phyloP scores from a whole-genome alignment of 106 monocot species.

The Dendrobium huoshanense region DNA sequence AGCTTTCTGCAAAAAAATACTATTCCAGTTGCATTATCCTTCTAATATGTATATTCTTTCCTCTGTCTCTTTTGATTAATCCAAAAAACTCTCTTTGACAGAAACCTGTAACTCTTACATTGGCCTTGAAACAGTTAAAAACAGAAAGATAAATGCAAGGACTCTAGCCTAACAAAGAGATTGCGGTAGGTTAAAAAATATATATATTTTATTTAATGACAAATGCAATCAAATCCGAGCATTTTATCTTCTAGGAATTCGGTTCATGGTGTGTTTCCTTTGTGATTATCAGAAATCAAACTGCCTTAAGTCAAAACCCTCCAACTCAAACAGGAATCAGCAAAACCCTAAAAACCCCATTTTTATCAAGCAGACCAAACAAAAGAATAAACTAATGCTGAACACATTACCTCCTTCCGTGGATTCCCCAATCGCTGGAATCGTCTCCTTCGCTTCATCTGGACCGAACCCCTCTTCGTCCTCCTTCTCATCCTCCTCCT shows the following conservation, averaged over 20 bases:
- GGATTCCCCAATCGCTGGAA: not conserved
- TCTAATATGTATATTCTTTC: not conserved
- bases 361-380: not conserved
- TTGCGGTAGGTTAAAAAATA: too few species aligned
- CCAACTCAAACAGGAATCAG: not conserved
- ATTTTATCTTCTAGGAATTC: too few species aligned
- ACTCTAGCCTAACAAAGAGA: too few species aligned
- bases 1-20: not conserved
- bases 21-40: not conserved
- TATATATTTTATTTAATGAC: too few species aligned
- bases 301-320: not conserved
- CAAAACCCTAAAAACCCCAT: not conserved
- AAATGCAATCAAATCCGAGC: too few species aligned
- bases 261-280: too few species aligned
- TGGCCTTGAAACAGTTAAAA: too few species aligned
- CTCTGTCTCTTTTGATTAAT: not conserved
- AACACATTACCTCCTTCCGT: not conserved
- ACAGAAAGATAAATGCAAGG: too few species aligned
- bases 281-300: not conserved
- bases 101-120: too few species aligned
- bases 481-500: not conserved
- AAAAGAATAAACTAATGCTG: not conserved
- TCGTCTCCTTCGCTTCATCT: not conserved
- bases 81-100: too few species aligned
- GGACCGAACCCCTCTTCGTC: not conserved